Evolutionary conservation across 169 alveolate species (phyloP), one percentile per base, ranked within the genome.

Genomic region (Fabrea salina): DNA sequence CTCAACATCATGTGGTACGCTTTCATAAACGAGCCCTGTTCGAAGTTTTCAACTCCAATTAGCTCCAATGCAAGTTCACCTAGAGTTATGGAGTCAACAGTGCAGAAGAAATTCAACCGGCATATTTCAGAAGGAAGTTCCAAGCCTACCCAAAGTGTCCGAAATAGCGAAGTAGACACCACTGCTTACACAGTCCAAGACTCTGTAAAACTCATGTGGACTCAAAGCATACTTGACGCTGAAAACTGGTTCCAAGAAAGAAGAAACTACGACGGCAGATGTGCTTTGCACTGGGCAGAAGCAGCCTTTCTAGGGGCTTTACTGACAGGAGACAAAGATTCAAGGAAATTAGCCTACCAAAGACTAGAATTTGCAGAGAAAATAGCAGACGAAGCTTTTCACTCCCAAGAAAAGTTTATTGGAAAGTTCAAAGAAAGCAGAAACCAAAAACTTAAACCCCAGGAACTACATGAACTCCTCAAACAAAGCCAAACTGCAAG

Each of bases 211-310:
- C n/a, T 37, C 3, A 67, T 67, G 56, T 67, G 78, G 59, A 67
- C 78, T 16, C 13, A 32, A 8, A 33, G 59, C 40, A 7, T 67
- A 16, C 30, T 40, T 13, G 59, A 67, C 11, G 33, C 61, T 2
- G 78, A 67, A 4, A 37, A 43, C 44, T 67, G 78, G 78, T 67
- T 67, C 4, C 37, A 44, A 43, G 57, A 37, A 67, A 37, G 61
- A 43, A 67, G 33, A 41, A 27, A 19, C 25, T 47, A 16, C 25
- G 61, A 67, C 13, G 39, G 61, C 8, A 67, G 78, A 67, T 41
- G 78, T 67, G 58, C 78, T 37, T 4, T 67, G 27, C 78, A 67
- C 44, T 67, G 78, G 33, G 59, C 78, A 0, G 78, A 67, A 67
- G 32, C 50, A 22, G 78, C 61, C 2, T 67, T 67, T 44, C 33